Conservation (phyloP, 148 eudicot species). For the Salicornia ramosissima region DNA sequence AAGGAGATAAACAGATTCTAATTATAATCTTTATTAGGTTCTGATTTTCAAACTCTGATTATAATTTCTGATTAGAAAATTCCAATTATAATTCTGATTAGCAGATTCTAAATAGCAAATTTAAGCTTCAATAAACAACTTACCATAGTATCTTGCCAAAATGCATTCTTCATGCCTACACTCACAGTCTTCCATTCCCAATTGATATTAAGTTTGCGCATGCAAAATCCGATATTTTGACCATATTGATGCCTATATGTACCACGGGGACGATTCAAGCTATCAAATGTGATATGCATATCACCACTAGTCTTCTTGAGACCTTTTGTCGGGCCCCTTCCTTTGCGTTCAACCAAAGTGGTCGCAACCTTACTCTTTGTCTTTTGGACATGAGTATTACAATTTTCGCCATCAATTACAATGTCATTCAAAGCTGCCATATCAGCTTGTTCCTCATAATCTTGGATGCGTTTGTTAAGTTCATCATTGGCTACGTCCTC, state of each 20-base stretch:
- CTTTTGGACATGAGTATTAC: neutral
- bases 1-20: no score
- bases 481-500: no score
- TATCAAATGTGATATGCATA: no score
- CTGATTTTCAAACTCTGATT: no score
- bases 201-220: neutral
- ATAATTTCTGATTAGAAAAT: no score
- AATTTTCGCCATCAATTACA: neutral
- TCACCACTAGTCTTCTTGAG: no score
- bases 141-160: slow-evolving; percentile 12
- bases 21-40: no score
- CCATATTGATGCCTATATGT: neutral
- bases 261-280: no score
- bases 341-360: neutral
- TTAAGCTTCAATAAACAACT: neutral
- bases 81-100: no score
- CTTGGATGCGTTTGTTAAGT: neutral
- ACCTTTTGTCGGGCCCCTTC: no score
- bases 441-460: neutral
- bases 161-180: neutral
- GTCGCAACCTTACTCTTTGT: neutral
- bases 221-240: slow-evolving; percentile 5
- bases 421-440: neutral
- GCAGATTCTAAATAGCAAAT: no score
- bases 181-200: slow-evolving; percentile 9